Evolutionary conservation across 306 rosid genomes (phyloP), one percentile per base, ranked within the genome.

Genomic region (Calophaca sinica): DNA sequence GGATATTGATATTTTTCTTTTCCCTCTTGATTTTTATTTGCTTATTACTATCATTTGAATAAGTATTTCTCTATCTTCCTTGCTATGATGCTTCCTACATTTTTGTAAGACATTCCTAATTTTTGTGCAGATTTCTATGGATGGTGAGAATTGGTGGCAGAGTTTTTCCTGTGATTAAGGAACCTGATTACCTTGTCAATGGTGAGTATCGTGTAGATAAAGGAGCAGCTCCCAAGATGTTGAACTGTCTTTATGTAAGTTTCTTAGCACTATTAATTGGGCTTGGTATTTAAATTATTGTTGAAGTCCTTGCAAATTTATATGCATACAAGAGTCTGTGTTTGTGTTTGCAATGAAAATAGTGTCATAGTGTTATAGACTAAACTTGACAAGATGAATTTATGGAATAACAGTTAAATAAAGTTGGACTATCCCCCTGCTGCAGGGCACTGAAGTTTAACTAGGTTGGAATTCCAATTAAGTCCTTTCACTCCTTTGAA

Each of bases 131-230:
- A 74, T 96, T 96, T 87, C 87, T 96, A 80, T 96, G 98, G 98
- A 96, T 96, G 99, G 99, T 96, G 85, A 90, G 99, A 83, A 96
- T 92, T 73, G 98, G 99, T 20, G 98, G 99, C 6, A 98, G 99
- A 9, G 99, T 96, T 72, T 96, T 89, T 76, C 99, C 99, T 57
- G 92, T 96, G 62, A 96, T 96, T 73, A 96, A 92, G 87, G 99
- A 96, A 80, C 98, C 99, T 2, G 99, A 96, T 70, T 96, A 96
- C 86, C 98, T 96, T 62, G 98, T 83, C 70, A 92, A 96, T 83
- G 99, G 99, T 70, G 99, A 96, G 76, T 96, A 92, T 82, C 97
- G 99, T 68, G 98, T 96, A 26, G 99, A 96, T 92, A 96, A 89
- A 84, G 99, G 99, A 42, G 99, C 98, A 72, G 91, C 99, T 68